phyloP scores from a whole-genome alignment of 306 rosid species.

The Castanopsis chinensis region DNA sequence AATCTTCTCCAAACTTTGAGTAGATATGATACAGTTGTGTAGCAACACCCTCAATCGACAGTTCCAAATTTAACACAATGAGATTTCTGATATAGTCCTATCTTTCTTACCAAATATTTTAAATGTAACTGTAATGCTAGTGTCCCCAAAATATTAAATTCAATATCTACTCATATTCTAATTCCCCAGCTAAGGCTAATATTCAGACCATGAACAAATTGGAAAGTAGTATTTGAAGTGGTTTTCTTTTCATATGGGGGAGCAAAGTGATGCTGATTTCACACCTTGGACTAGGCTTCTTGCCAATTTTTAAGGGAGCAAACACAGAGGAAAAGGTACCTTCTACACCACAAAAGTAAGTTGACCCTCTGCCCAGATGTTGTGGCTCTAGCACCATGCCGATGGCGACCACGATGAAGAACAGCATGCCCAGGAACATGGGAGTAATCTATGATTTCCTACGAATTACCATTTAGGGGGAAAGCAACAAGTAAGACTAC shows the following conservation, averaged over 20 bases:
- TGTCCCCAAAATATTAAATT: background rate
- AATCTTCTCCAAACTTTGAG: too few species aligned
- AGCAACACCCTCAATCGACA: background rate
- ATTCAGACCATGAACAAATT: background rate
- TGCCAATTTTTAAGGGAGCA: background rate
- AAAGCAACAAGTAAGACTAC: background rate
- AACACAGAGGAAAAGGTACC: conserved; percentile 44
- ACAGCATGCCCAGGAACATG: conserved; percentile 86
- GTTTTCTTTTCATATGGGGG: background rate
- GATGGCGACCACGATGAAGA: conserved; percentile 89
- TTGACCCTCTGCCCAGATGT: conserved; percentile 70
- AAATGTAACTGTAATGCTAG: background rate
- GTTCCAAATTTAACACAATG: background rate
- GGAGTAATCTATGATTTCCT: conserved; percentile 74
- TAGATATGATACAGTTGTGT: background rate
- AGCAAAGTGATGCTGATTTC: background rate
- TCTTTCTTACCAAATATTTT: background rate
- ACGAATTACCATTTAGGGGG: conserved; percentile 1
- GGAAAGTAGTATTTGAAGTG: background rate
- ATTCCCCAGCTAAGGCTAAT: background rate
- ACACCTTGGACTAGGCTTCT: background rate
- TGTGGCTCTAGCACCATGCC: conserved; percentile 94
- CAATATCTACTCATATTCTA: background rate
- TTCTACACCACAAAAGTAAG: conserved; percentile 92
- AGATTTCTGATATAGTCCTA: background rate